A percentile compares a stretch with the other conserved stretches of the same genome.
Evolutionary conservation across 371 early-diverging fungal species (phyloP).

Genomic region (Actinomucor elegans): DNA sequence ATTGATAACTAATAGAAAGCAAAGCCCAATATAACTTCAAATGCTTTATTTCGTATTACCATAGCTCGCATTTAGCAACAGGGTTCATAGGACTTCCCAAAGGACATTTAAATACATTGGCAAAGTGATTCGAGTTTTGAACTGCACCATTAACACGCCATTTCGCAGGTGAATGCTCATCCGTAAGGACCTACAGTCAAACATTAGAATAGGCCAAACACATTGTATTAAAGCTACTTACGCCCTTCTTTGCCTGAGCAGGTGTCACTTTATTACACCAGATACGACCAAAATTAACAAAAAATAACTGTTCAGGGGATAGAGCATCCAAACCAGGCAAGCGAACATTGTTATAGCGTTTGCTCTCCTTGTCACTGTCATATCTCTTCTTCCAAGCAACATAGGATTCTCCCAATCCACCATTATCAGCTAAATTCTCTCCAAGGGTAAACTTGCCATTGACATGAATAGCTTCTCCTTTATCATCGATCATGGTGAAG

Average conservation of each 20-base stretch:
- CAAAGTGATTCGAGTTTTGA: slow-evolving; percentile 63
- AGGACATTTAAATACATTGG: slow-evolving; percentile 62
- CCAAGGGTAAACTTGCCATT: slow-evolving; percentile 62
- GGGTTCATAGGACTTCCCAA: slow-evolving; percentile 57
- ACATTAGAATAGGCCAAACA: neutral
- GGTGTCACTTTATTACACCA: slow-evolving; percentile 52
- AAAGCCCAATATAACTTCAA: neutral
- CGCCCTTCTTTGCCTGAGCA: slow-evolving; percentile 34
- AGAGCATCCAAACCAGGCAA: slow-evolving; percentile 53
- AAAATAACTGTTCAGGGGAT: slow-evolving; percentile 54
- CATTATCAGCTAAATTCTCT: slow-evolving; percentile 77
- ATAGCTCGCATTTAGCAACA: slow-evolving; percentile 46
- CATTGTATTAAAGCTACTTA: slow-evolving; percentile 9
- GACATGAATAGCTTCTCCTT: slow-evolving; percentile 27
- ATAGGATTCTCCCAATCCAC: slow-evolving; percentile 52
- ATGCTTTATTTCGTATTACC: slow-evolving; percentile 35
- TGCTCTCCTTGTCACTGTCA: slow-evolving; percentile 32
- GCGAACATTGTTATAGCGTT: slow-evolving; percentile 39
- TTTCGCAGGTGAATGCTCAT: slow-evolving; percentile 55
- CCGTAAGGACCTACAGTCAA: slow-evolving; percentile 29
- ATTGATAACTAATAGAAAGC: too few relatives aligned
- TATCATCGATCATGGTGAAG: slow-evolving; percentile 36
- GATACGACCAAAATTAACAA: slow-evolving; percentile 50
- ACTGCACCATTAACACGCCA: slow-evolving; percentile 66
- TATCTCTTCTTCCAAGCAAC: slow-evolving; percentile 41